phyloP scores from a whole-genome alignment of 1,139 yeast genomes.

The Casaregolazyma suthepensis region DNA sequence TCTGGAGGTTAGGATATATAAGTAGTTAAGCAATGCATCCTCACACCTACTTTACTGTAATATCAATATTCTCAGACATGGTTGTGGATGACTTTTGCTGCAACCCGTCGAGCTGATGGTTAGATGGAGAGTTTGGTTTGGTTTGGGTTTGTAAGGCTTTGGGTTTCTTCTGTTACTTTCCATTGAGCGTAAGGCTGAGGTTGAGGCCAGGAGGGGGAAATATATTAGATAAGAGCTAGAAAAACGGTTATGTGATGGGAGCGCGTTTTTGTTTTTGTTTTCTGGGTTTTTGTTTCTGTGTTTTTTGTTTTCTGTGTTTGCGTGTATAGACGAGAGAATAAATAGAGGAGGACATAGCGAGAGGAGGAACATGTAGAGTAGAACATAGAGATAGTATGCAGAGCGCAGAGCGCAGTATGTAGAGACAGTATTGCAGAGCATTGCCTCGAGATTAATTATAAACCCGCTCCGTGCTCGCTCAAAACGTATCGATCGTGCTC shows the following conservation, averaged over 20 bases:
- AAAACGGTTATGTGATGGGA: neutral
- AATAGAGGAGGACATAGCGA: no score
- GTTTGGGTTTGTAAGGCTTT: neutral
- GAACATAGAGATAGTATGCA: no score
- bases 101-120: neutral
- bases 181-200: neutral
- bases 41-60: constrained; percentile 12
- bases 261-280: neutral
- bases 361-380: no score
- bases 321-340: no score
- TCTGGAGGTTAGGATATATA: constrained; percentile 14
- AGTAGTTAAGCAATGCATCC: neutral
- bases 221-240: neutral
- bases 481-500: neutral
- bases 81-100: neutral
- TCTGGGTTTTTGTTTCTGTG: no score
- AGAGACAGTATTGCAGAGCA: no score
- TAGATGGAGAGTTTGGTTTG: neutral
- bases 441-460: no score
- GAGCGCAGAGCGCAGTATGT: no score
- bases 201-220: neutral
- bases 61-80: constrained; percentile 9
- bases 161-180: neutral
- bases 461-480: no score
- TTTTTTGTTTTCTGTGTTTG: no score